A percentile compares a stretch with the other conserved stretches of the same genome.
phyloP scores from a whole-genome alignment of 108 stramenopile species.

The Schizochytrium sp. region DNA sequence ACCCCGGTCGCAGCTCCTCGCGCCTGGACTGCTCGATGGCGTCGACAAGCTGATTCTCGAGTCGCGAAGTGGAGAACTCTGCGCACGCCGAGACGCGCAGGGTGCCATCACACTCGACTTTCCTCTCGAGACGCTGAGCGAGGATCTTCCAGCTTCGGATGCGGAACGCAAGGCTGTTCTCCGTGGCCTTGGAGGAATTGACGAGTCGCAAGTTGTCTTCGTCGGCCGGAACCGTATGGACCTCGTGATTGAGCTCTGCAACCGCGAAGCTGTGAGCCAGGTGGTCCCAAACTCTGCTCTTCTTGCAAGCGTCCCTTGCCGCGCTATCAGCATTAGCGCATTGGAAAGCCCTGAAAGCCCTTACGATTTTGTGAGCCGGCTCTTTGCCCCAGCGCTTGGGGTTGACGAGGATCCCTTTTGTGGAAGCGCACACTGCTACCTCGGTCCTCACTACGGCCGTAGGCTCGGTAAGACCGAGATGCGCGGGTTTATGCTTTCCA shows the following conservation, averaged over 20 bases:
- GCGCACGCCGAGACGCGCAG: neutral
- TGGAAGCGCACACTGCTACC: constrained; percentile 81
- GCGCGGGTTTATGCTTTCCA: constrained; percentile 70
- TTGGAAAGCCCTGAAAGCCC: constrained; percentile 27
- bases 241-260: neutral
- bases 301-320: constrained; percentile 17
- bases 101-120: constrained; percentile 35
- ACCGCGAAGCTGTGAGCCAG: neutral
- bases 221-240: constrained; percentile 32
- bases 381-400: constrained; percentile 84
- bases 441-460: constrained; percentile 78
- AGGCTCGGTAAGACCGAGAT: constrained; percentile 63
- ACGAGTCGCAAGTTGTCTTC: constrained; percentile 5
- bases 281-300: constrained; percentile 1
- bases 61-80: constrained; percentile 36
- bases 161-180: neutral
- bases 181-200: neutral
- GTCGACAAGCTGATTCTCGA: constrained; percentile 22
- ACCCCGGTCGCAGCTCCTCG: neutral
- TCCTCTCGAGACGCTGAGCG: neutral
- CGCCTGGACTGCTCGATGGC: neutral
- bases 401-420: constrained; percentile 95
- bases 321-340: constrained; percentile 28
- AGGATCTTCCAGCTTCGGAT: neutral
- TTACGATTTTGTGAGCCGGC: constrained; percentile 66